Evolutionary conservation across 805 yeast species (phyloP), one percentile per base, ranked within the genome.

Genomic region (Teunomyces kruisii): DNA sequence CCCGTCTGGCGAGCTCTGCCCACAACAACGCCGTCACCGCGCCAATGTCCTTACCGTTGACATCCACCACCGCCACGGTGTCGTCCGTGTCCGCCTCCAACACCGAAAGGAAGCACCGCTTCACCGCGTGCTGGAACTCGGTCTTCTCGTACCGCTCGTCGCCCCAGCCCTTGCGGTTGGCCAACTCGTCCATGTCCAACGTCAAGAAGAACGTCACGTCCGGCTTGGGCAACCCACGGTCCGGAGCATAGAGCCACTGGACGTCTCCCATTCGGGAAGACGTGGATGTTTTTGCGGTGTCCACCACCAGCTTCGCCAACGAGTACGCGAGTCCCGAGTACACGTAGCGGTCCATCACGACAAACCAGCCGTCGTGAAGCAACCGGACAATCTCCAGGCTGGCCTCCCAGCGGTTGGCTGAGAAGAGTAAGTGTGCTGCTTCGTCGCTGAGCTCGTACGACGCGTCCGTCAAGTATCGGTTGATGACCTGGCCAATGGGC

Each of bases 261-360:
- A 76, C 61, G 50, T 80, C 80, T 13, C 56, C 49, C 61, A 69
- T 57, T 38, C 59, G 58, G 14, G 55, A 50, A 1, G 45, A 4
- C 9, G 44, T 26, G 4, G 22, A 10, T 13, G 59, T 84, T n/a
- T n/a, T n/a, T n/a, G n/a, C n/a, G 62, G 0, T 83, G 24, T 22
- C 32, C 10, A 12, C 10, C 9, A 10, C n/a, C 87, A 53, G 59
- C 62, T 94, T 92, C 6, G 98, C 97, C 1, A 87, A 74, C 1
- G 96, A 84, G 59, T 92, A 94, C 5, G 97, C 96, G 3, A 90
- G 80, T 0, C 99, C 99, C 0, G 97, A 89, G 58, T 88, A 92
- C 3, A 87, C 85, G 57, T 92, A 94, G 51, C 99, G 71, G 61
- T 94, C 99, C 46, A 91, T 62, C 0, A 94, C 72, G 1, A 94